Evolutionary conservation across 306 rosid genomes (phyloP).

Genomic region (Nissolia schottii): DNA sequence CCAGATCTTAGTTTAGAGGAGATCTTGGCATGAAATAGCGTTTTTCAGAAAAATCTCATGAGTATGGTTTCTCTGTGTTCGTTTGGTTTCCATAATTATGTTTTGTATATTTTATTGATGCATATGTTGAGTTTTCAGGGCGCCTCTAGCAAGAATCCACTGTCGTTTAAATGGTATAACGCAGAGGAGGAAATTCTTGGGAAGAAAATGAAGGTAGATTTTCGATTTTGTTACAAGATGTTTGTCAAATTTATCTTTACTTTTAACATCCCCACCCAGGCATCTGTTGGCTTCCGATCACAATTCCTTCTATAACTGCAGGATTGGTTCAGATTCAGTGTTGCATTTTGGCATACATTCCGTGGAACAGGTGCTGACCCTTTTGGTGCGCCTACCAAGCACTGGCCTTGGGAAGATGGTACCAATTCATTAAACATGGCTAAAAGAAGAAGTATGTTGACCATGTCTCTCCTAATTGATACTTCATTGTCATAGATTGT

Average conservation of each 20-base stretch:
- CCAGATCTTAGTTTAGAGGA: background rate
- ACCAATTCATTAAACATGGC: conserved; percentile 89
- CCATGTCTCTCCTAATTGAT: background rate
- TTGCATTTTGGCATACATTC: conserved; percentile 98
- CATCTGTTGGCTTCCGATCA: conserved; percentile 18
- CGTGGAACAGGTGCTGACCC: conserved; percentile 93
- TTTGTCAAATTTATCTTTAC: background rate
- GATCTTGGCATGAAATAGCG: background rate
- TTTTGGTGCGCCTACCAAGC: conserved; percentile 82
- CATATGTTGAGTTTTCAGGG: conserved; percentile 47
- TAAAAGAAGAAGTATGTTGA: conserved; percentile 79
- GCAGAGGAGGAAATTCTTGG: conserved; percentile 84
- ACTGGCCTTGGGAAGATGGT: conserved; percentile 99
- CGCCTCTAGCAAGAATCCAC: conserved; percentile 76
- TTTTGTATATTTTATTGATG: background rate
- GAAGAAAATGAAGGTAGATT: conserved; percentile 90
- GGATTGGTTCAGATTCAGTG: conserved; percentile 98
- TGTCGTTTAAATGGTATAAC: conserved; percentile 82
- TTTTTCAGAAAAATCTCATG: background rate
- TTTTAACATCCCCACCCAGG: background rate
- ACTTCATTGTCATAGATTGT: background rate
- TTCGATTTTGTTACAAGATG: conserved; percentile 6
- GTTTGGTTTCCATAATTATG: background rate
- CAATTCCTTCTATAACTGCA: conserved; percentile 21
- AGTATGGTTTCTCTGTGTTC: background rate